Base-by-base conservation (phyloP, 2,329 filamentous ascomycete genomes). In the Capronia coronata region DNA sequence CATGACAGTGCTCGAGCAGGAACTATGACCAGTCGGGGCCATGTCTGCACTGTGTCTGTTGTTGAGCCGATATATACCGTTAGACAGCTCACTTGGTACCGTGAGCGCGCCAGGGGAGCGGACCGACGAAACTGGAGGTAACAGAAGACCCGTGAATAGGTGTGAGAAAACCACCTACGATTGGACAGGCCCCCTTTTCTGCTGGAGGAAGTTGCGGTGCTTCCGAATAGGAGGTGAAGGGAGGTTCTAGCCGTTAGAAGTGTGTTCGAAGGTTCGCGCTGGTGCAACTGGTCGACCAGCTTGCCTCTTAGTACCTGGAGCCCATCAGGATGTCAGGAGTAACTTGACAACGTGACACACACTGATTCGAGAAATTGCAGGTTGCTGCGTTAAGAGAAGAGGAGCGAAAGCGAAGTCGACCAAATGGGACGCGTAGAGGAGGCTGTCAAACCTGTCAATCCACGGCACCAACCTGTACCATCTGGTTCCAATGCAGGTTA, bases 71-170 rank as follows among this genome's bases (percentile, higher is more conserved):
- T 14, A 21, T 10, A 29, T 29, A 38, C 2, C 30, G 42, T 46
- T 38, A 47, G 38, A 40, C 46, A 39, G 38, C 27, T 38, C 16
- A 42, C 42, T 19, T 37, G 29, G 30, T 22, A 46, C 14, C 18
- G 38, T 32, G 21, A 22, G 41, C 5, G 16, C 14, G 13, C 6
- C 13, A 29, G 11, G 25, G 21, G 18, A 35, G 13, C 29, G 49
- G 40, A 48, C 23, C 27, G n/a, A 34, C 34, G 29, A 30, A 29
- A 18, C 29, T 9, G 5, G 13, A 29, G n/a, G 44, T 51, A 47
- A 48, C 51, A 49, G 32, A 45, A 49, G 39, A 9, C 16, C 19
- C 39, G 9, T 39, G 44, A 54, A 51, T 32, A 51, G 52, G 44
- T 54, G 48, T 51, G 32, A 22, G 46, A 30, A 27, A 44, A 16